Evolutionary conservation across 257 asterid genomes (phyloP).

Genomic region (Solanum raphanifolium): DNA sequence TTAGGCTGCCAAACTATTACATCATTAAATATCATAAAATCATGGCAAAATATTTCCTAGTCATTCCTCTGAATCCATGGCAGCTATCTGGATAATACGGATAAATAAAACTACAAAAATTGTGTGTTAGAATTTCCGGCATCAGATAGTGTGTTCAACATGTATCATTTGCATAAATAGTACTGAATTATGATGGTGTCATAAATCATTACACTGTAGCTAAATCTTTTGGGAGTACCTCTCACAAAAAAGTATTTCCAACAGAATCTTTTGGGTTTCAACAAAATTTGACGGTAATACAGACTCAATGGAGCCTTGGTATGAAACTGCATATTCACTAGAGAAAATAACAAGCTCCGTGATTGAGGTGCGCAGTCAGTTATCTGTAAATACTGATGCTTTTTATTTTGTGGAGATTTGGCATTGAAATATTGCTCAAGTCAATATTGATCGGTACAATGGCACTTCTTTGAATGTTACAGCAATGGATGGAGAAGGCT

Average conservation of each 20-base stretch:
- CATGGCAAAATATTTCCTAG: not conserved
- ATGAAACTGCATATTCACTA: constrained; percentile 74
- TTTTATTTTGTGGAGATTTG: not conserved
- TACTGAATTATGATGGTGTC: not conserved
- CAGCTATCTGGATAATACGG: not conserved
- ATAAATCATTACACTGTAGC: not conserved
- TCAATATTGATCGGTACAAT: not conserved
- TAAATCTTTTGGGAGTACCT: not conserved
- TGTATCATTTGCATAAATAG: not conserved
- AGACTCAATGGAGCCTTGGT: constrained; percentile 76
- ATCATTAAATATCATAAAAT: not conserved
- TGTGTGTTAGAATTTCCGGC: not conserved
- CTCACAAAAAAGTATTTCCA: not conserved
- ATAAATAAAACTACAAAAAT: not conserved
- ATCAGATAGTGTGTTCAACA: not conserved
- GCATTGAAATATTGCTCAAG: not conserved
- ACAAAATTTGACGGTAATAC: constrained; percentile 73
- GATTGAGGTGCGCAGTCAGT: constrained; percentile 53
- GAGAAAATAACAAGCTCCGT: constrained; percentile 52
- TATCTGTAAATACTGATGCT: not conserved
- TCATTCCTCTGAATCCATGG: not conserved
- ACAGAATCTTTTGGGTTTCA: constrained; percentile 94
- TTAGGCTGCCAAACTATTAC: not conserved
- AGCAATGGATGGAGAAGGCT: constrained; percentile 76
- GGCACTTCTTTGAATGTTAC: constrained; percentile 12